Percentiles rank a stretch among this genome's conserved stretches.
phyloP scores from a whole-genome alignment of 1,284 basidiomycete species.

The Phlebopus sp. region DNA sequence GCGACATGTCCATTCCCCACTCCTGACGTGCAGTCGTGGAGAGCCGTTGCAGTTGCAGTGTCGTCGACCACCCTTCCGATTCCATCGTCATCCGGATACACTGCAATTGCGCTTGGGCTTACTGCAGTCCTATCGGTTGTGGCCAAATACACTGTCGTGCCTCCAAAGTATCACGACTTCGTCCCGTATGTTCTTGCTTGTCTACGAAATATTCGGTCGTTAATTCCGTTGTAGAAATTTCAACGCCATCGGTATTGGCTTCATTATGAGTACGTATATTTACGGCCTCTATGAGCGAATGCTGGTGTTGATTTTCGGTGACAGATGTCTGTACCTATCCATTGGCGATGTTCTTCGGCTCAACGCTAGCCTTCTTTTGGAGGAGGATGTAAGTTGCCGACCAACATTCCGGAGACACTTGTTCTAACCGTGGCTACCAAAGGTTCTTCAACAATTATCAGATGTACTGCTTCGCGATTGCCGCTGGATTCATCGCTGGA shows the following conservation, averaged over 20 bases:
- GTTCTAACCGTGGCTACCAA: neutral
- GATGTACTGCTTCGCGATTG: conserved; percentile 10
- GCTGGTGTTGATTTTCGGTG: neutral
- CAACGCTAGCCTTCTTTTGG: conserved; percentile 14
- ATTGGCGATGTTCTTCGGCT: conserved; percentile 13
- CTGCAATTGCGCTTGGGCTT: conserved; percentile 56
- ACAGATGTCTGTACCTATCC: conserved; percentile 13
- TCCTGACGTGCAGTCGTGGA: conserved; percentile 24
- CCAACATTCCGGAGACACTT: neutral
- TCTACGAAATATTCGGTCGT: conserved; percentile 42
- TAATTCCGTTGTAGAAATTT: conserved; percentile 5
- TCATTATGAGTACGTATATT: conserved; percentile 12
- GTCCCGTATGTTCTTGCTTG: conserved; percentile 49
- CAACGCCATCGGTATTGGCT: conserved; percentile 13
- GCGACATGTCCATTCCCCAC: conserved; percentile 21
- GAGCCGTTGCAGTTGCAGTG: conserved; percentile 56
- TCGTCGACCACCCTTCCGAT: conserved; percentile 49
- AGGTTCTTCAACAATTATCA: conserved; percentile 5
- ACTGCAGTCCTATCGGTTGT: conserved; percentile 46
- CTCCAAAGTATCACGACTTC: conserved; percentile 37
- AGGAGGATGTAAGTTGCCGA: conserved; percentile 10
- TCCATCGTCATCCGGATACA: conserved; percentile 57
- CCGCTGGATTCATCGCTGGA: conserved; percentile 60
- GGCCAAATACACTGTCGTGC: conserved; percentile 32
- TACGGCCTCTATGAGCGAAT: neutral